Conservation (phyloP, 179 eudicot genomes). For the Silene coronaria region DNA sequence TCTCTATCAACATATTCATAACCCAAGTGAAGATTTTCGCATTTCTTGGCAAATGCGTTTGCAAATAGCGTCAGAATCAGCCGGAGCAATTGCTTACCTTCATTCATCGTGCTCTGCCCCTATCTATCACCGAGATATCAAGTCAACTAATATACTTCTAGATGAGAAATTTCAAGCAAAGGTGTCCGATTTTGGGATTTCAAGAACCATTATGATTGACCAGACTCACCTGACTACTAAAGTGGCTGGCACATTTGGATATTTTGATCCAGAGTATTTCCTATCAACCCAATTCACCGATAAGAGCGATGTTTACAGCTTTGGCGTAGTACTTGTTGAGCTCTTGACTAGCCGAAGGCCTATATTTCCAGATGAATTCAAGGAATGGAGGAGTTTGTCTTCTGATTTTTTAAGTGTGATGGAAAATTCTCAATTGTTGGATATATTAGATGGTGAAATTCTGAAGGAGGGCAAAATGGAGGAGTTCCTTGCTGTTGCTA, state of each 20-base stretch:
- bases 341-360: constrained; percentile 38
- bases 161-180: constrained; percentile 19
- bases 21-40: constrained; percentile 22
- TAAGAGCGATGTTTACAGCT: constrained; percentile 32
- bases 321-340: constrained; percentile 45
- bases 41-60: constrained; percentile 20
- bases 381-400: constrained; percentile 30
- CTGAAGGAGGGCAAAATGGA: constrained; percentile 17
- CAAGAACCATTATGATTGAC: constrained; percentile 24
- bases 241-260: constrained; percentile 31
- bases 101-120: constrained; percentile 30
- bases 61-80: constrained; percentile 25
- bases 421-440: constrained; percentile 21
- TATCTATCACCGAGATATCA: constrained; percentile 30
- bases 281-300: constrained; percentile 25
- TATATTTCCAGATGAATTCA: constrained; percentile 14
- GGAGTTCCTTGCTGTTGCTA: constrained; percentile 26
- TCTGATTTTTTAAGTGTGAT: constrained; percentile 21
- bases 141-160: constrained; percentile 29
- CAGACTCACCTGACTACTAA: constrained; percentile 30
- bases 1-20: constrained; percentile 29
- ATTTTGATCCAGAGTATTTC: constrained; percentile 31
- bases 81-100: constrained; percentile 29
- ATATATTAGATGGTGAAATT: constrained; percentile 26
- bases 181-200: constrained; percentile 33